Evolutionary conservation across 2,329 filamentous ascomycete genomes (phyloP), one percentile per base, ranked within the genome.

Genomic region (Exophiala dermatitidis): DNA sequence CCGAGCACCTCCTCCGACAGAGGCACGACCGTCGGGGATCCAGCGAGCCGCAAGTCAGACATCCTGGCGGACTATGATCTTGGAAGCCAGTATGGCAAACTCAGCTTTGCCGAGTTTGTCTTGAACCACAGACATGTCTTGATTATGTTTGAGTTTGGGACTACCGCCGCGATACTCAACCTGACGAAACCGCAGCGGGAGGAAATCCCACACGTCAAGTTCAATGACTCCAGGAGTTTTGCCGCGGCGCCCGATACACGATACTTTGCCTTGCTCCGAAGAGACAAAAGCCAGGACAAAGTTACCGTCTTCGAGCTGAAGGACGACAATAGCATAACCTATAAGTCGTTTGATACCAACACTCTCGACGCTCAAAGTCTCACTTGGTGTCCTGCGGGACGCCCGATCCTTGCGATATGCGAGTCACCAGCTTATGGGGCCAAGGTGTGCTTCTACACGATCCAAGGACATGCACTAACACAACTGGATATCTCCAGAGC

Each of bases 161-260:
- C 46, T 7, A 50, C 43, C 9, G 59, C 59, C 12, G 52, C 52
- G 2, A 50, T 63, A 19, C 50, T 62, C 8, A 59, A 43, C 30
- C 30, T 62, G 29, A 54, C 52, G 9, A 50, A 52, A 40, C 58
- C 60, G 33, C 50, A 60, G 40, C 55, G 58, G 3, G 46, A 57
- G 6, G 60, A 63, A 5, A 53, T 63, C 12, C 38, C 61, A 4
- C 47, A 57, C 36, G 32, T 59, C 46, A 63, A 63, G 29, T 59
- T 58, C 34, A n/a, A 57, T 3, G 56, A 56, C 28, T 26, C 50
- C 8, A 48, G 54, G n/a, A 50, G 56, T 28, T 40, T 58, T 12
- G 47, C 55, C 1, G 12, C 42, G 19, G 36, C 52, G 3, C 48
- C 57, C 10, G 49, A 57, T 46, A 36, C 38, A 5, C 40, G 41